Conservation (phyloP, 2,329 filamentous ascomycete genomes). For the Fusarium sp. region DNA sequence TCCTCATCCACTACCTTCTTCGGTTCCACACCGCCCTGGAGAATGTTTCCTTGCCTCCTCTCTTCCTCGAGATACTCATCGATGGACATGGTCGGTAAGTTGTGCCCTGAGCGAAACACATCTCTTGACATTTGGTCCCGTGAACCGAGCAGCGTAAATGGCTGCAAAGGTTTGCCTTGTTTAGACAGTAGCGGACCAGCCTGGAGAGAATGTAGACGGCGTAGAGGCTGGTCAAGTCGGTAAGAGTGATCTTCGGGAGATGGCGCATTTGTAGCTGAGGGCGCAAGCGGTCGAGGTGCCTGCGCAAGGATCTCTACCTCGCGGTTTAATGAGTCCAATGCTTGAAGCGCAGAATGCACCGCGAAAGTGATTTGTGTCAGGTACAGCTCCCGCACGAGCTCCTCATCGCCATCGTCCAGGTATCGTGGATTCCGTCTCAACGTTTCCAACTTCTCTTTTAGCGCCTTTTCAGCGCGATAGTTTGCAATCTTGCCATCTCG, state of each 20-base stretch:
- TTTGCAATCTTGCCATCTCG: constrained; percentile 86
- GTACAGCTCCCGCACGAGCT: constrained; percentile 80
- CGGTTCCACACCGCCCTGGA: constrained; percentile 87
- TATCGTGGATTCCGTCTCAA: constrained; percentile 58
- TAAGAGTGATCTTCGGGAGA: constrained; percentile 65
- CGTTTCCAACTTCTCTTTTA: constrained; percentile 81
- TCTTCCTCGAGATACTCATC: constrained; percentile 98
- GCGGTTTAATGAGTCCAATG: constrained; percentile 85
- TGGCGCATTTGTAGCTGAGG: constrained; percentile 57
- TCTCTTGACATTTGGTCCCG: constrained; percentile 79
- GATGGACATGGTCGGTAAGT: constrained; percentile 95
- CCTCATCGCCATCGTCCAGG: constrained; percentile 78
- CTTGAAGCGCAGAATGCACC: constrained; percentile 83
- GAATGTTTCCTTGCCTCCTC: constrained; percentile 81
- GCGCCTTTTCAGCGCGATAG: constrained; percentile 84
- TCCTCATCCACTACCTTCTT: constrained; percentile 86
- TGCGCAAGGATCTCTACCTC: constrained; percentile 84
- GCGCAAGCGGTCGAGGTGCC: constrained; percentile 67
- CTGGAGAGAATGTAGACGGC: constrained; percentile 58
- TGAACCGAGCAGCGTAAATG: constrained; percentile 85
- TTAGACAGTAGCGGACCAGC: constrained; percentile 79
- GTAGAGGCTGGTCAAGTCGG: constrained; percentile 73
- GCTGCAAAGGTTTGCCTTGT: constrained; percentile 85
- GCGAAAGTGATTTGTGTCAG: constrained; percentile 78
- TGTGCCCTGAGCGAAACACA: constrained; percentile 92